phyloP scores from a whole-genome alignment of 129 eudicot genomes.

The Sambucus nigra region DNA sequence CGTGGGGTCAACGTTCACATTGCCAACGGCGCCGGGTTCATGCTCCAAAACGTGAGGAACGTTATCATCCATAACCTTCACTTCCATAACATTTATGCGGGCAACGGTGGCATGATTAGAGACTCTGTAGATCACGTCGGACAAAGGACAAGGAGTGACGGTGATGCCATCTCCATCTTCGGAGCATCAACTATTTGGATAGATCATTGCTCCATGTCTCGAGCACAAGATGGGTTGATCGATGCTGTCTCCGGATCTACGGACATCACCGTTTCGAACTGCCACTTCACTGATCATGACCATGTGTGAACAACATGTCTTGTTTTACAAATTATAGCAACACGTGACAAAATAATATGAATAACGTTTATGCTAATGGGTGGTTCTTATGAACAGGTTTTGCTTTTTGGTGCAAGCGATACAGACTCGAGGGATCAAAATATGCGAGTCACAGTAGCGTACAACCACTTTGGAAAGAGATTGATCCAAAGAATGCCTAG shows the following conservation, averaged over 20 bases:
- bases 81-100: not conserved
- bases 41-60: slow-evolving; percentile 15
- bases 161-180: slow-evolving; percentile 12
- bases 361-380: not conserved
- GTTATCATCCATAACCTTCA: slow-evolving; percentile 19
- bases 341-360: not conserved
- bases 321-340: not conserved
- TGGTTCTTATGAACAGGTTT: slow-evolving; percentile 7
- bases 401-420: slow-evolving; percentile 29
- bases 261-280: slow-evolving; percentile 14
- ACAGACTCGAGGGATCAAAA: slow-evolving; percentile 3
- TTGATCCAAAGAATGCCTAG: slow-evolving; percentile 32
- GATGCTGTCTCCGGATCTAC: slow-evolving; percentile 10
- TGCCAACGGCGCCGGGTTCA: slow-evolving; percentile 18
- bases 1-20: slow-evolving; percentile 25
- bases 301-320: slow-evolving; percentile 1
- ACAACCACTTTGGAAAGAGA: slow-evolving; percentile 21
- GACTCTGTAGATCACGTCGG: slow-evolving; percentile 14
- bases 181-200: slow-evolving; percentile 12
- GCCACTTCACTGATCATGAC: slow-evolving; percentile 13
- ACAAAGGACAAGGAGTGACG: not conserved
- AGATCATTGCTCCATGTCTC: slow-evolving; percentile 11
- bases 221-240: slow-evolving; percentile 6
- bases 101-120: slow-evolving; percentile 10
- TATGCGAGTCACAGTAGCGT: slow-evolving; percentile 27